Percentiles rank a stretch among this genome's conserved stretches.
These are phyloP conservation scores for Fusarium sp. DNA, from an alignment of 2,329 filamentous ascomycete genomes.

Conservation along the genomic window DNA sequence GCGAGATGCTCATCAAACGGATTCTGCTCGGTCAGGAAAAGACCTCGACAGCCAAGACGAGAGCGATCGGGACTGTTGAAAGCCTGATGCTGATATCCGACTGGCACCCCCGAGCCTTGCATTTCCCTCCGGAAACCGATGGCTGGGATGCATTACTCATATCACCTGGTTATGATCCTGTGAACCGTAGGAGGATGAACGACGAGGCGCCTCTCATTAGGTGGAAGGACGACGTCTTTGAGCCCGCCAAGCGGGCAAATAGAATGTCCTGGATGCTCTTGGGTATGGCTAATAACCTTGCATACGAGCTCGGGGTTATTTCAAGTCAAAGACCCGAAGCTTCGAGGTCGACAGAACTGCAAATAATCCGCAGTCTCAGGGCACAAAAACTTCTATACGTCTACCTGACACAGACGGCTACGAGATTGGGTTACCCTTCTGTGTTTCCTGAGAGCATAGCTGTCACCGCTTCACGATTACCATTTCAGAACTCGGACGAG, in stretches of 20 bases:
- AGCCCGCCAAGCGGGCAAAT: constrained; percentile 40
- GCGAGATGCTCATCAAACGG: constrained; percentile 34
- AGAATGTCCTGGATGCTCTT: constrained; percentile 46
- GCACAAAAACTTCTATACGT: constrained; percentile 35
- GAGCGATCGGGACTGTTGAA: constrained; percentile 34
- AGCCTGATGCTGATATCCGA: constrained; percentile 40
- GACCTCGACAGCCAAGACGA: constrained; percentile 34
- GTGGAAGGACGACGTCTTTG: constrained; percentile 43
- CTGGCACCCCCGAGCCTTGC: constrained; percentile 38
- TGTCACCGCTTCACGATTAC: neutral
- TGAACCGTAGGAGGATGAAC: constrained; percentile 29
- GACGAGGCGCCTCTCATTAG: constrained; percentile 38
- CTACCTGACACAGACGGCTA: constrained; percentile 34
- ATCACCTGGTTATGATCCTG: constrained; percentile 34
- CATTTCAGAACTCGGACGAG: neutral
- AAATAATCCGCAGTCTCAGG: constrained; percentile 7
- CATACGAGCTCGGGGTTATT: constrained; percentile 38
- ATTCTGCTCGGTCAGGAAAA: constrained; percentile 39
- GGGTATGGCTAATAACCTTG: constrained; percentile 34
- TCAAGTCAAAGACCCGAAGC: neutral
- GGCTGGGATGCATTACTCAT: constrained; percentile 38
- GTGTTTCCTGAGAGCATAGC: constrained; percentile 24
- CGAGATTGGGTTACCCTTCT: constrained; percentile 13
- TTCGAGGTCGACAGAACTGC: neutral
- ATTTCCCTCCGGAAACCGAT: constrained; percentile 40